These are phyloP conservation scores for Cordyceps pruinosa DNA, from an alignment of 2,329 filamentous ascomycete genomes.

Conservation along the genomic window DNA sequence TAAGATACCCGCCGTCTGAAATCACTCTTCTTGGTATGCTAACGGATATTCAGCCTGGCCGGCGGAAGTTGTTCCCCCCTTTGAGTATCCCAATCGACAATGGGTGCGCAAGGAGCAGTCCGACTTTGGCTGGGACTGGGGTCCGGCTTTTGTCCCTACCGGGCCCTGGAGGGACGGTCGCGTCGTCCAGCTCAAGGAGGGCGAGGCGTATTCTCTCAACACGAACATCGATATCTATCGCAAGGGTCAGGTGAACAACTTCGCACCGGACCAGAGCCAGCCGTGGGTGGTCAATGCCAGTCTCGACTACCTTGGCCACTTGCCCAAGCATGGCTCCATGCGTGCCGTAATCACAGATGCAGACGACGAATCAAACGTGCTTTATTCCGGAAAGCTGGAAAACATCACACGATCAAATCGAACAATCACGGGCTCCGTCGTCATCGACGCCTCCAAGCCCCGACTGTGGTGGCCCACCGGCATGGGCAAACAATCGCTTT, in stretches of 20 bases:
- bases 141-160: constrained; percentile 51
- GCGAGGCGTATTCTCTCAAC: constrained; percentile 37
- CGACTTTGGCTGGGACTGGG: constrained; percentile 61
- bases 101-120: constrained; percentile 52
- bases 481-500: constrained; percentile 50
- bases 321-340: constrained; percentile 37
- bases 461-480: constrained; percentile 56
- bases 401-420: constrained; percentile 34
- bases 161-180: constrained; percentile 56
- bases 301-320: constrained; percentile 45
- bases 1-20: not conserved
- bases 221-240: constrained; percentile 52
- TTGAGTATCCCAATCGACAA: constrained; percentile 10
- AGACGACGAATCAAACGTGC: constrained; percentile 23
- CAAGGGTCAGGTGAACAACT: constrained; percentile 49
- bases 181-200: constrained; percentile 41
- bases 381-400: constrained; percentile 23
- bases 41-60: not conserved
- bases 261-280: constrained; percentile 48
- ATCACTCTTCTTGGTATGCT: not conserved
- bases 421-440: constrained; percentile 42
- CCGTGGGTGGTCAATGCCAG: constrained; percentile 57
- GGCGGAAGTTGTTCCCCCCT: not conserved
- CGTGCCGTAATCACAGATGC: constrained; percentile 39
- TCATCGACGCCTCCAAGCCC: constrained; percentile 36